Base-by-base conservation (phyloP, 331 rosid species). In the Malus hybrid region DNA sequence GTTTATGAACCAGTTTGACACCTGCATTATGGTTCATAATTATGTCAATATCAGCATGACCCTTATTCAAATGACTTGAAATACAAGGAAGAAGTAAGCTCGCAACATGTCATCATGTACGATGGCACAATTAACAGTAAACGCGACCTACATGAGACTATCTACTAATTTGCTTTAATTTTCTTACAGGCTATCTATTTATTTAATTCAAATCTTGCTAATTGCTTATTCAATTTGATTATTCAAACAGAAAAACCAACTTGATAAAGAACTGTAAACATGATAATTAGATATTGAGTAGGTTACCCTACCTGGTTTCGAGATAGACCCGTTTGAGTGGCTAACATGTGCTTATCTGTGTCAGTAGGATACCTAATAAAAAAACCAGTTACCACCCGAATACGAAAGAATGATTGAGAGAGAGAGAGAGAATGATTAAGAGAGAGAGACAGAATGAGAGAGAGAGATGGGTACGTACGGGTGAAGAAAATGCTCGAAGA, bases 401-500 rank as follows among this genome's bases (percentile, higher is more conserved):
- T 6, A 19, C 20, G 10, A 13, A 10, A 31, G 22, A 52, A 3
- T 1, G 10, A 52, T 50, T 50, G n/a, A 1, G 50, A 22, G 28
- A 61, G 42, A 36, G 29, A 28, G 29, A 2, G 29, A 28, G 42
- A 36, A 36, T 36, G 42, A 36, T 36, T 36, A 8, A 36, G 44
- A 36, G 44, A 19, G 42, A 46, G 18, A 33, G 55, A 67, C 44
- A 52, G 14, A 33, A 19, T 4, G 55, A 78, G 14, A 76, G 1
- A 72, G 44, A 55, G 67, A 71, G 32, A 28, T 1, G 71, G 29
- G 39, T 28, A 74, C 96, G n/a, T 88, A 95, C 99, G 99, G 99
- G 79, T 95, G 99, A 86, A 95, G 99, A 82, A 95, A 95, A 83
- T 95, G 99, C 76, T 92, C 99, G 54, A 95, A 95, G 34, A 95